Conservation (phyloP, 495 filamentous ascomycete species). For the Thermochaetoides thermophila region DNA sequence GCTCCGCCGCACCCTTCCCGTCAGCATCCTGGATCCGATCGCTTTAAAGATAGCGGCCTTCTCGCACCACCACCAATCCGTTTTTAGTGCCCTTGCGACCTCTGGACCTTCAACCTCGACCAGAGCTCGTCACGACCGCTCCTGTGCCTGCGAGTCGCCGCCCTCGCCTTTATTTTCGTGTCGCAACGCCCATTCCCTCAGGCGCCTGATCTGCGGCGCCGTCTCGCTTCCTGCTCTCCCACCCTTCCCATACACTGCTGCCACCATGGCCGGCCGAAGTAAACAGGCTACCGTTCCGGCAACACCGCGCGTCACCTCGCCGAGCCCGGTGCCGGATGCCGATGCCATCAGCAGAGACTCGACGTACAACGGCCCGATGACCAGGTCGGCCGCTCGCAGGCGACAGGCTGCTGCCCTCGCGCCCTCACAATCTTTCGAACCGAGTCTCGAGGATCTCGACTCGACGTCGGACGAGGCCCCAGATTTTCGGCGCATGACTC, state of each 20-base stretch:
- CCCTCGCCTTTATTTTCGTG: conserved; percentile 8
- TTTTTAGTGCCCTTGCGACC: conserved; percentile 4
- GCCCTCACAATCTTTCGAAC: conserved; percentile 3
- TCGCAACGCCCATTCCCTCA: conserved; percentile 16
- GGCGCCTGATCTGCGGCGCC: conserved; percentile 37
- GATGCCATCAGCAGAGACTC: conserved; percentile 29
- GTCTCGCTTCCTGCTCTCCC: conserved; percentile 33
- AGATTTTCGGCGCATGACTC: conserved; percentile 19
- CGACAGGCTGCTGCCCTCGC: conserved; percentile 25
- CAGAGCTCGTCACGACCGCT: conserved; percentile 33
- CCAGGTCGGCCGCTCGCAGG: conserved; percentile 45
- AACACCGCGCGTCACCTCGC: conserved; percentile 46
- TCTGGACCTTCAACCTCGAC: conserved; percentile 20
- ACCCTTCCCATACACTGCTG: conserved; percentile 29
- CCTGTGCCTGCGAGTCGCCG: conserved; percentile 28
- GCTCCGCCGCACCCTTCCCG: conserved; percentile 17
- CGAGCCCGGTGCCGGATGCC: conserved; percentile 43
- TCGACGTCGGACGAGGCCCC: conserved; percentile 9
- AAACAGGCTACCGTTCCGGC: conserved; percentile 6
- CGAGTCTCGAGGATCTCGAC: conserved; percentile 6
- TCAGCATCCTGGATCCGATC: conserved; percentile 32
- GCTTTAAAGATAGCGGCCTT: conserved; percentile 13
- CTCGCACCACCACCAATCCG: conserved; percentile 8
- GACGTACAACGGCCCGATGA: conserved; percentile 41
- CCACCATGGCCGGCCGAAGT: conserved; percentile 9